Evolutionary conservation across 257 asterid species (phyloP), one percentile per base, ranked within the genome.

Genomic region (Solanum peruvianum): DNA sequence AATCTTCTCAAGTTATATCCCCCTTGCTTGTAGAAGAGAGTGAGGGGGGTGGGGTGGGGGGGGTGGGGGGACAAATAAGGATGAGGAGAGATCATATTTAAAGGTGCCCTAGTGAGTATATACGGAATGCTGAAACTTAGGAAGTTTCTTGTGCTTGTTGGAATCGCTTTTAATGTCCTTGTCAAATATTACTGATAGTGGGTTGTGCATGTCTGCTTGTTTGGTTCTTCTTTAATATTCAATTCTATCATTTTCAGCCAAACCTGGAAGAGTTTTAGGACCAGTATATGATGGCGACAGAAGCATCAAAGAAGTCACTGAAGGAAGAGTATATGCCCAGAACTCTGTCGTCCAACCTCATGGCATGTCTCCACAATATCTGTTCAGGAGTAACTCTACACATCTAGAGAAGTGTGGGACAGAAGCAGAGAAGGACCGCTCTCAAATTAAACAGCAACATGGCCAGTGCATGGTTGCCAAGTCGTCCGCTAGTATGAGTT

Each of bases 181-280:
- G 67, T 18, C 67, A 16, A 47, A 47, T 80, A 29, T 49, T 81
- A 10, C 14, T 81, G 18, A 81, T 49, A 66, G 45, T 81, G 69
- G 85, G 21, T 21, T 73, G 23, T 10, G 83, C 49, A 4, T 85
- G 64, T 70, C 27, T 70, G 83, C 14, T 20, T 70, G 83, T 33
- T 20, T 12, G 80, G 41, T 33, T 87, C 35, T 66, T 31, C 62
- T 37, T 58, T 62, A 41, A 88, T 84, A 39, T 76, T 42, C 42
- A 60, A 44, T 72, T 78, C 64, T n/a, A 52, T 47, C 41, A 75
- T 86, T 75, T 91, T 87, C 90, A 93, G 95, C 90, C 62, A 93
- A 92, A 87, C 91, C 93, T 15, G 96, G 94, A 86, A 90, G 94
- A 90, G 90, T 87, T 45, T 91, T 88, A 9, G 96, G 95, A 33